A percentile compares a stretch with the other conserved stretches of the same genome.
These are phyloP conservation scores for Epithemia pelagica DNA, from an alignment of 108 stramenopile genomes.

Conservation along the genomic window DNA sequence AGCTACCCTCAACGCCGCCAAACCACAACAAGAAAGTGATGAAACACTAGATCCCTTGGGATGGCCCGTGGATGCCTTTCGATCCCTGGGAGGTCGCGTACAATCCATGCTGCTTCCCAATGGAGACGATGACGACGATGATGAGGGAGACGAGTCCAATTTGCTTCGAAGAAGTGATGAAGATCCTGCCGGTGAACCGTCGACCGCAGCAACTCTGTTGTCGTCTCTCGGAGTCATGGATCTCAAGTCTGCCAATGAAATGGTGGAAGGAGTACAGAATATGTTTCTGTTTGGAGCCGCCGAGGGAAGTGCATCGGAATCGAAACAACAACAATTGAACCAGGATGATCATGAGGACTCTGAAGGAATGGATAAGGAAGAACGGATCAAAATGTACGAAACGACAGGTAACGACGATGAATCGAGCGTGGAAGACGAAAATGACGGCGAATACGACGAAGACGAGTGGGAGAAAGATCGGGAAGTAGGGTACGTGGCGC, in stretches of 20 bases:
- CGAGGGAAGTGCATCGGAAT: not conserved
- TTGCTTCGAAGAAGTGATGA: conserved; percentile 1
- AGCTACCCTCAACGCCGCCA: not conserved
- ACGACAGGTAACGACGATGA: conserved; percentile 6
- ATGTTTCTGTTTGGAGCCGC: not conserved
- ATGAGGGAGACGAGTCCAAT: not conserved
- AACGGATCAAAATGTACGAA: conserved; percentile 9
- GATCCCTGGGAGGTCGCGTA: not conserved
- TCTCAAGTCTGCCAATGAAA: not conserved
- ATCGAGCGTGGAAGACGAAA: conserved; percentile 5
- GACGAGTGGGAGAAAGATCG: conserved; percentile 5
- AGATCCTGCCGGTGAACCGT: not conserved
- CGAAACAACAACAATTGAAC: not conserved
- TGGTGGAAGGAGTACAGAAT: not conserved
- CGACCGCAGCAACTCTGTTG: not conserved
- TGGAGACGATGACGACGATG: not conserved
- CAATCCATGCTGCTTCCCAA: not conserved
- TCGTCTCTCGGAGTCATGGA: not conserved
- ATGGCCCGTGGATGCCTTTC: not conserved
- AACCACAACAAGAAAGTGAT: not conserved
- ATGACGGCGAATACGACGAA: conserved; percentile 1
- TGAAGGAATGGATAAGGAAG: not conserved
- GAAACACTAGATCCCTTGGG: conserved; percentile 3
- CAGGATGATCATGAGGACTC: not conserved
- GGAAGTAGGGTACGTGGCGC: not conserved